phyloP scores from a whole-genome alignment of 2,329 filamentous ascomycete genomes.

The Cladophialophora bantiana region DNA sequence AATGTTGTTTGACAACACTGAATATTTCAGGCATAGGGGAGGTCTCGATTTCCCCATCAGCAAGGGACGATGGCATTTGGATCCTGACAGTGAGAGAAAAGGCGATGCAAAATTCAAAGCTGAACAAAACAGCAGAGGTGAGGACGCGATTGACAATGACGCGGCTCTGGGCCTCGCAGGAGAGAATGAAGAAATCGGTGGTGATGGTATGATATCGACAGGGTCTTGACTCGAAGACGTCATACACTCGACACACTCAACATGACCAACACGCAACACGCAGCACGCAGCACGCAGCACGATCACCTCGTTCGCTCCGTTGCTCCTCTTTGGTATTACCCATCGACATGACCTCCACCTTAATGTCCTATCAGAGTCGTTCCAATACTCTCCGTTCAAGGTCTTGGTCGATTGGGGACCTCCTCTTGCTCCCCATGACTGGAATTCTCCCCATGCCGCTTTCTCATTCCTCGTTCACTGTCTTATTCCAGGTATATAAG shows the following conservation, averaged over 20 bases:
- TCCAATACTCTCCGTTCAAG: not conserved
- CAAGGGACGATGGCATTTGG: not conserved
- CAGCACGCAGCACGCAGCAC: too few relatives aligned
- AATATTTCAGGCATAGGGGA: not conserved
- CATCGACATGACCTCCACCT: not conserved
- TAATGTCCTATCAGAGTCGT: not conserved
- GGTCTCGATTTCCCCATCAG: not conserved
- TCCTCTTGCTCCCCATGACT: not conserved
- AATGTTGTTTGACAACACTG: not conserved
- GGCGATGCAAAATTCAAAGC: not conserved
- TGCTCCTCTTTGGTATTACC: not conserved
- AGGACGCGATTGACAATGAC: not conserved
- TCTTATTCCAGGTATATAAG: conserved; percentile 12
- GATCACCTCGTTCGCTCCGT: not conserved
- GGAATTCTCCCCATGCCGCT: not conserved
- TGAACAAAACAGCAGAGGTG: not conserved
- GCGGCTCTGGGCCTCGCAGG: too few relatives aligned
- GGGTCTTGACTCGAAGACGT: too few relatives aligned
- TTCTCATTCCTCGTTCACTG: not conserved
- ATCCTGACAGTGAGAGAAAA: not conserved
- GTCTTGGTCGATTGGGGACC: not conserved
- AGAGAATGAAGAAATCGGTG: too few relatives aligned
- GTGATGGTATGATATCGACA: not conserved
- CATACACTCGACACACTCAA: too few relatives aligned
- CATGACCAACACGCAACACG: too few relatives aligned